phyloP scores from a whole-genome alignment of 2,329 filamentous ascomycete genomes.

The Fusarium poae region DNA sequence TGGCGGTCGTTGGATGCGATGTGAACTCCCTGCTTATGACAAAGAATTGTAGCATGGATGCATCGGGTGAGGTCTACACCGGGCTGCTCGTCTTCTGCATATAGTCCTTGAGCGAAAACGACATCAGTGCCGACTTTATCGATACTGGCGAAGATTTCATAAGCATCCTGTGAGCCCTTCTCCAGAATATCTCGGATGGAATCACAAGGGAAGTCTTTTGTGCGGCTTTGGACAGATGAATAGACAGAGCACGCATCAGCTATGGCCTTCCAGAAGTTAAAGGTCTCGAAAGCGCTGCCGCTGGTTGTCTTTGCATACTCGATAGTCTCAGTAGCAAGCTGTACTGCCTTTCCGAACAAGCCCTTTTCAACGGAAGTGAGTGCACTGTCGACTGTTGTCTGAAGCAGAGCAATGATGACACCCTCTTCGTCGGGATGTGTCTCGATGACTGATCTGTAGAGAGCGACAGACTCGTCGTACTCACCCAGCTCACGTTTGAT shows the following conservation, averaged over 20 bases:
- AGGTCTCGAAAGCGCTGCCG: constrained; percentile 74
- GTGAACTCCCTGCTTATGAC: constrained; percentile 87
- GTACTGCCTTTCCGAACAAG: constrained; percentile 84
- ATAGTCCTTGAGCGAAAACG: constrained; percentile 59
- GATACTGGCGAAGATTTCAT: constrained; percentile 74
- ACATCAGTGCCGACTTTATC: constrained; percentile 71
- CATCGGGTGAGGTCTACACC: constrained; percentile 68
- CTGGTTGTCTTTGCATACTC: constrained; percentile 73
- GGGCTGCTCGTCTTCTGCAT: constrained; percentile 61
- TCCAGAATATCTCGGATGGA: constrained; percentile 71
- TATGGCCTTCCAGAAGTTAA: constrained; percentile 95
- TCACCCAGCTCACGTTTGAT: constrained; percentile 93
- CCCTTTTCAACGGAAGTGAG: constrained; percentile 83
- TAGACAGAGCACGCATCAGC: constrained; percentile 91
- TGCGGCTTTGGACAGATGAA: constrained; percentile 78
- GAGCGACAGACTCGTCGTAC: constrained; percentile 82
- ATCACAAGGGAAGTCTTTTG: constrained; percentile 71
- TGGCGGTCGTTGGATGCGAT: constrained; percentile 80
- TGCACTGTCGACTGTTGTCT: constrained; percentile 87
- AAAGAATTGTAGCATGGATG: constrained; percentile 80
- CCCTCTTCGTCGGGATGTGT: constrained; percentile 82
- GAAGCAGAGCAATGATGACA: constrained; percentile 86
- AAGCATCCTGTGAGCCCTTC: constrained; percentile 65
- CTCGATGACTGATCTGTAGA: constrained; percentile 80
- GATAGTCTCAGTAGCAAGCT: constrained; percentile 77